Base-by-base conservation (phyloP, 495 filamentous ascomycete genomes). In the Neurospora sp. region DNA sequence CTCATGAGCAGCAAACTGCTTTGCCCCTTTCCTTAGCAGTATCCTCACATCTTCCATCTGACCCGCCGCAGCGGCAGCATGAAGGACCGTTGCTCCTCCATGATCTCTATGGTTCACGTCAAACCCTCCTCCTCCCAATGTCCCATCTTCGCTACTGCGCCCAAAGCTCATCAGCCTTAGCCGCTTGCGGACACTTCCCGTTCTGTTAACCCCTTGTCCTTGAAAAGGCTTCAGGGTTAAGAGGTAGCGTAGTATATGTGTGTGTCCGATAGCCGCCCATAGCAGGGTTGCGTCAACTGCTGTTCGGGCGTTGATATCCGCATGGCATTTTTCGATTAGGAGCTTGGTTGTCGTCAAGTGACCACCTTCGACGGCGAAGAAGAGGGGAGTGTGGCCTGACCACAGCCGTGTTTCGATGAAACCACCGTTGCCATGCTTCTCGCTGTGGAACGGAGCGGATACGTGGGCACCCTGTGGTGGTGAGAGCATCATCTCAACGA, bases 281-380 rank as follows among this genome's bases (percentile, higher is more conserved):
- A 76, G 73, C n/a, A 76, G 7, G 38, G 59, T 72, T 38, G 70
- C 73, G 48, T 72, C 69, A 14, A 70, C 70, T 27, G 71, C 31
- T 12, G 71, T 72, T 27, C 70, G 66, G 27, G 73, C 71, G 42
- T 76, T 74, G 12, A 79, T 71, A 40, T 83, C 73, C 39, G 80
- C 81, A 7, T 75, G 74, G 40, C 74, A 12, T 40, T 79, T 69
- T 20, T 75, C 59, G 44, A 82, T 75, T 22, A 83, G 72, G 38
- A 79, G 71, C 20, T 69, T 74, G 20, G 80, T 78, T 11, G 78
- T 72, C 31, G 78, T 76, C 12, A 71, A 71, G 22, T 79, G 79
- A 20, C 82, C 79, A 59, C 74, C 78, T 38, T 79, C 75, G 37
- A 75, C 77, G 42, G 83, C 83, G 68, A 74, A 53, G 53, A 76